These are phyloP conservation scores for Cyphellophora attinorum DNA, from an alignment of 2,329 filamentous ascomycete species.

Conservation along the genomic window DNA sequence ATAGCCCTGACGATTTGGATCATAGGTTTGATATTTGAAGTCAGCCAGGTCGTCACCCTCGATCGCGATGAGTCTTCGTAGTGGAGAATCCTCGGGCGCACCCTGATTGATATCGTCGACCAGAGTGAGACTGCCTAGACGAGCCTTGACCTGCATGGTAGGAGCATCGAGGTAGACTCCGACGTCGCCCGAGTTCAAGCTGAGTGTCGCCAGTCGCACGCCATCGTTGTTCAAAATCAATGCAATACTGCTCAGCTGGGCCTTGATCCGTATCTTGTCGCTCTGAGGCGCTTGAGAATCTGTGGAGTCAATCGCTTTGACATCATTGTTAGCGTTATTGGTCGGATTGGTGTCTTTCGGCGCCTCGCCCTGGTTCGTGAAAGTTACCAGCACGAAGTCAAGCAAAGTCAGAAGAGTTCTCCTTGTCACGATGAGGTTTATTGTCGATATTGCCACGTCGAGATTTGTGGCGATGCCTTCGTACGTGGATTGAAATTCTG, in stretches of 20 bases:
- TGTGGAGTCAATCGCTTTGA: constrained; percentile 24
- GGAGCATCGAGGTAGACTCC: constrained; percentile 78
- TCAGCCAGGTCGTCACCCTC: constrained; percentile 92
- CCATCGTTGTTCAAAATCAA: constrained; percentile 97
- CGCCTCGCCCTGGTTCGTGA: constrained; percentile 52
- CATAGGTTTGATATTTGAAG: constrained; percentile 95
- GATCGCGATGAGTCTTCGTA: constrained; percentile 84
- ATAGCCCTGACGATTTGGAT: constrained; percentile 64
- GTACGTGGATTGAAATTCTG: constrained; percentile 84
- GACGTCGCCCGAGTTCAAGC: constrained; percentile 84
- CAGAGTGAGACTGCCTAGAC: constrained; percentile 76
- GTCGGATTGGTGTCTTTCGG: constrained; percentile 20
- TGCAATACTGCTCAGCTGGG: constrained; percentile 85
- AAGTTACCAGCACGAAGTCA: constrained; percentile 90
- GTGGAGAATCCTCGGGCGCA: constrained; percentile 66
- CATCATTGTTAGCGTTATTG: constrained; percentile 29
- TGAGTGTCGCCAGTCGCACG: constrained; percentile 83
- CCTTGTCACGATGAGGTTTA: constrained; percentile 89
- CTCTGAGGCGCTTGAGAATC: constrained; percentile 27
- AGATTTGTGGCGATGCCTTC: constrained; percentile 92
- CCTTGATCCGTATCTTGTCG: constrained; percentile 85
- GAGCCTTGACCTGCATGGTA: constrained; percentile 78
- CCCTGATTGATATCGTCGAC: constrained; percentile 92
- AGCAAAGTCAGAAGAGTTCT: constrained; percentile 84
- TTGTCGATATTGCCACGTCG: constrained; percentile 82